phyloP scores from a whole-genome alignment of 2,329 filamentous ascomycete genomes.

The Trichoderma oligosporum region DNA sequence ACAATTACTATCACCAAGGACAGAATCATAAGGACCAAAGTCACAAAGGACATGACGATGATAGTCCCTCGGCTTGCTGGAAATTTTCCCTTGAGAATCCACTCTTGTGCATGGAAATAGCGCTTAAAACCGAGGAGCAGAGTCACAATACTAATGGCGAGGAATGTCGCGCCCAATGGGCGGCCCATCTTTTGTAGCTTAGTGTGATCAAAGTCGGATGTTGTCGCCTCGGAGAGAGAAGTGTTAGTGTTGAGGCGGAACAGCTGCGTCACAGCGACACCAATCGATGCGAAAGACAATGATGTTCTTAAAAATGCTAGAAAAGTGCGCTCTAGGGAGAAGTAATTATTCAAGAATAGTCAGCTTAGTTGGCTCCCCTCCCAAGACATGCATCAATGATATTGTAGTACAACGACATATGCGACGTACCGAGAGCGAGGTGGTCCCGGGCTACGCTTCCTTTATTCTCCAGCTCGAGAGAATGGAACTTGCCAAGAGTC shows the following conservation, averaged over 20 bases:
- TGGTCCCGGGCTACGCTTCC: slow-evolving; percentile 80
- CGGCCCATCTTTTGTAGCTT: slow-evolving; percentile 63
- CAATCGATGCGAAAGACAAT: slow-evolving; percentile 75
- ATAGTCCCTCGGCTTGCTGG: slow-evolving; percentile 74
- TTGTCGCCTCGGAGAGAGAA: slow-evolving; percentile 22
- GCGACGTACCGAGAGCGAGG: slow-evolving; percentile 64
- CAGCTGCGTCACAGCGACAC: slow-evolving; percentile 78
- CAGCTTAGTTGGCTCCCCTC: background rate
- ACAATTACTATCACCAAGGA: slow-evolving; percentile 58
- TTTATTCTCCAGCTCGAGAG: slow-evolving; percentile 79
- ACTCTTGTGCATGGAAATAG: slow-evolving; percentile 74
- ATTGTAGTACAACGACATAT: background rate
- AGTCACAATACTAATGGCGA: slow-evolving; percentile 71
- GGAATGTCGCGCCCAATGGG: slow-evolving; percentile 71
- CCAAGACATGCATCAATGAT: slow-evolving; percentile 8
- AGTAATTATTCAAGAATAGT: background rate
- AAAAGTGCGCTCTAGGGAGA: slow-evolving; percentile 71
- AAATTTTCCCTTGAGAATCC: slow-evolving; percentile 76
- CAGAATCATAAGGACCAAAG: slow-evolving; percentile 58
- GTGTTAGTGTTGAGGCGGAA: slow-evolving; percentile 76
- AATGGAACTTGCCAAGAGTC: slow-evolving; percentile 48
- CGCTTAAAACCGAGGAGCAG: slow-evolving; percentile 73
- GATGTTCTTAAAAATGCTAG: slow-evolving; percentile 82
- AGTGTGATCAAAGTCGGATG: slow-evolving; percentile 33
- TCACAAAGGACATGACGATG: slow-evolving; percentile 62